Base-by-base conservation (phyloP, 2,329 filamentous ascomycete genomes). In the Xylaria hypoxylon region DNA sequence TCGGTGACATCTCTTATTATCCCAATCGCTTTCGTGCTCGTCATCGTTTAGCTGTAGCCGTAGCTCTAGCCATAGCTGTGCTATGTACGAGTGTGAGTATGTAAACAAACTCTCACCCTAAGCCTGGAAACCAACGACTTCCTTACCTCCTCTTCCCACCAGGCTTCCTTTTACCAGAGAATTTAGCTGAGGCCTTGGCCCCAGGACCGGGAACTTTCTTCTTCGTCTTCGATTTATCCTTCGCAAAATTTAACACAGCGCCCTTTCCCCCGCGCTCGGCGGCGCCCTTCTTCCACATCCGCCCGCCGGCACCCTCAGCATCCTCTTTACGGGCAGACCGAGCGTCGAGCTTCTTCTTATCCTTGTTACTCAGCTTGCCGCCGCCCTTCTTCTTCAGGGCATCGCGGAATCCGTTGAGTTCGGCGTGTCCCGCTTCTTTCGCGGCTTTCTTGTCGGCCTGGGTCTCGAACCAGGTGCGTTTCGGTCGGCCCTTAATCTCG, bases 401-500 rank as follows among this genome's bases (percentile, higher is more conserved):
- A 57, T 86, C 85, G 73, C 89, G 88, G 70, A 90, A 83, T 62
- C 88, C 88, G 76, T 89, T 89, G 35, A 87, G 82, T 71, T 86
- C 86, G 2, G 82, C 82, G 48, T 81, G 83, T 1, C 88, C 85
- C 0, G 92, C 93, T 66, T 91, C 87, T 80, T 91, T 92, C 45
- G 93, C 89, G 68, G 87, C 86, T 74, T 87, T 86, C 86, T 99
- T 99, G 73, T 97, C 93, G 74, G 90, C 87, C 79, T 97, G 90
- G 31, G 87, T 92, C 86, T 97, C 94, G 79, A 99, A 99, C 96
- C 96, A 99, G 13, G 95, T 98, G 71, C 95, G 87, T 81, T 90
- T 95, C 2, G 96, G 96, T 62, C 96, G 85, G 0, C 89, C 85
- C 83, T 93, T 92, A 80, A 99, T 99, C 81, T 99, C 96, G 17